A percentile compares a stretch with the other conserved stretches of the same genome.
Evolutionary conservation across 495 filamentous ascomycete species (phyloP).

Genomic region (Neurospora sp.): DNA sequence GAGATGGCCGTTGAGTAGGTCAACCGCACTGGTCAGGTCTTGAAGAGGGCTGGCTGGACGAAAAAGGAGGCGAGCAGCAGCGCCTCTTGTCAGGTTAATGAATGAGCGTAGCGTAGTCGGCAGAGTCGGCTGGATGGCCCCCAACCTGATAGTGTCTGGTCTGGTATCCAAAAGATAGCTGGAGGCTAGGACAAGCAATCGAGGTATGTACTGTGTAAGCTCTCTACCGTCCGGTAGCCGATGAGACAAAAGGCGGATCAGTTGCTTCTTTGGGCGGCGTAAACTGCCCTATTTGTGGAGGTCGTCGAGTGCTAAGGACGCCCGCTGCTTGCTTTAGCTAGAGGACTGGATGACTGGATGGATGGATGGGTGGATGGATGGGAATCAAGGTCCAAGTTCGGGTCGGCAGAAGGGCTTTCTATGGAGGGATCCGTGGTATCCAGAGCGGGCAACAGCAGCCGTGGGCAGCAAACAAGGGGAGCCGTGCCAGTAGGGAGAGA

Average conservation of each 20-base stretch:
- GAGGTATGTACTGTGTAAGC: background rate
- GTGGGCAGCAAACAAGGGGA: constrained; percentile 20
- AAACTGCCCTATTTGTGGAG: constrained; percentile 4
- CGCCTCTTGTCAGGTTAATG: background rate
- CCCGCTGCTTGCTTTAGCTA: background rate
- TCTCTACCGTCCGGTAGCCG: background rate
- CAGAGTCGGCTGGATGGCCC: background rate
- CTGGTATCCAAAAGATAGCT: background rate
- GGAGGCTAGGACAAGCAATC: background rate
- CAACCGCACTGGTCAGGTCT: constrained; percentile 2
- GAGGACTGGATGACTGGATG: background rate
- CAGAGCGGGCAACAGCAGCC: constrained; percentile 9
- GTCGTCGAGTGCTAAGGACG: constrained; percentile 8
- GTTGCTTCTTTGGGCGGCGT: background rate
- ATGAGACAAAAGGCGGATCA: background rate
- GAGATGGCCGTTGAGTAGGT: constrained; percentile 15
- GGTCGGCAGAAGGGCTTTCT: constrained; percentile 2
- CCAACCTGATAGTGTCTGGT: background rate
- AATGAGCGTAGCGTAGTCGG: background rate
- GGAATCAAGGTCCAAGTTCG: constrained; percentile 2
- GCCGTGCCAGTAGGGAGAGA: constrained; percentile 18
- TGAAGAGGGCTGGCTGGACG: background rate
- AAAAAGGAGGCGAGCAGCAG: background rate
- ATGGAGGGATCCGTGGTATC: constrained; percentile 3
- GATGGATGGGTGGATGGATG: background rate